Percentiles rank a stretch among this genome's conserved stretches.
These are phyloP conservation scores for Exserohilum turcica DNA, from an alignment of 2,329 filamentous ascomycete genomes.

Conservation along the genomic window DNA sequence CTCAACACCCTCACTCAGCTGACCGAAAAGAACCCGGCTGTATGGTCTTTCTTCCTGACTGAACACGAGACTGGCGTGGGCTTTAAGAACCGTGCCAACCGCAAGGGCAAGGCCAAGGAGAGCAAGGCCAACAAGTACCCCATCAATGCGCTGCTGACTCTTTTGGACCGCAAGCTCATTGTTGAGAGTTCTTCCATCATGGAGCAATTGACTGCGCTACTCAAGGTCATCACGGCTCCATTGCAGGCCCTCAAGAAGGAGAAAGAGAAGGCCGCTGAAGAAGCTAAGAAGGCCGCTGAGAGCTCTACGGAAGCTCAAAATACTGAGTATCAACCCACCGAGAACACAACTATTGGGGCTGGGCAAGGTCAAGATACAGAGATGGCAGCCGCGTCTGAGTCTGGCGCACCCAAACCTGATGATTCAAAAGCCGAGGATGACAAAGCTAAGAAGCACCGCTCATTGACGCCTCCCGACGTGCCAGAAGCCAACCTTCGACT, in stretches of 20 bases:
- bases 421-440: conserved; percentile 42
- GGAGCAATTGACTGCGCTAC: conserved; percentile 85
- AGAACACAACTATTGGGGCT: conserved; percentile 14
- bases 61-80: conserved; percentile 84
- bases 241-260: conserved; percentile 84
- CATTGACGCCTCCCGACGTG: conserved; percentile 78
- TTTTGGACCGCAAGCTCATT: conserved; percentile 91
- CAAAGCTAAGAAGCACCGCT: conserved; percentile 61
- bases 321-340: conserved; percentile 24
- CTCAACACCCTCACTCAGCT: conserved; percentile 83
- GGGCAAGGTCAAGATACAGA: conserved; percentile 32
- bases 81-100: conserved; percentile 75
- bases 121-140: conserved; percentile 84
- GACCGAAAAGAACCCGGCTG: conserved; percentile 81
- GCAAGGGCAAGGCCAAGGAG: conserved; percentile 89
- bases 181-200: conserved; percentile 98
- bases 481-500: conserved; percentile 87
- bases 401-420: conserved; percentile 39
- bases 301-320: conserved; percentile 25
- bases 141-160: conserved; percentile 83
- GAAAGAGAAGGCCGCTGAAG: conserved; percentile 67
- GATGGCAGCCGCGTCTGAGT: conserved; percentile 42
- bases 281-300: conserved; percentile 44
- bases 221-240: conserved; percentile 87
- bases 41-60: conserved; percentile 89